A percentile compares a stretch with the other conserved stretches of the same genome.
Conservation (phyloP, 2,329 filamentous ascomycete genomes). For the Thielaviopsis euricoi region DNA sequence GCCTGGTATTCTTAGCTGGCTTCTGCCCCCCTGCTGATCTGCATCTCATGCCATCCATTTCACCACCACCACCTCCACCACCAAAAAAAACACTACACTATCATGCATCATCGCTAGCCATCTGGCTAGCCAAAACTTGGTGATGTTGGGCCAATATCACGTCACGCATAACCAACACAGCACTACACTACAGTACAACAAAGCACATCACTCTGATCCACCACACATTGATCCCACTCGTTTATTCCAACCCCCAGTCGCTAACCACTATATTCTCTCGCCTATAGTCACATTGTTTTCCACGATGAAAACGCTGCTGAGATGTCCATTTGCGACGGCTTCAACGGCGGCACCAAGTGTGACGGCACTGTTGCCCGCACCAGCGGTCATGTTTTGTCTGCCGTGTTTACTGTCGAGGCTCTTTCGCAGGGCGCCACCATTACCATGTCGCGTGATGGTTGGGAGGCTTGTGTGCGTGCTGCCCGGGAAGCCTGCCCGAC, state of each 20-base stretch:
- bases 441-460: conserved; percentile 33
- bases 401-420: conserved; percentile 29
- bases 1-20: neutral
- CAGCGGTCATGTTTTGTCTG: conserved; percentile 28
- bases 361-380: conserved; percentile 27
- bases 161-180: neutral
- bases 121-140: no score
- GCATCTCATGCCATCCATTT: neutral
- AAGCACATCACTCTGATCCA: neutral
- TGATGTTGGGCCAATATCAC: no score
- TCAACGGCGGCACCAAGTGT: conserved; percentile 29
- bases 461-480: conserved; percentile 37
- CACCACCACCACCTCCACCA: no score
- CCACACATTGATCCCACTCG: neutral
- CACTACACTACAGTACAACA: no score
- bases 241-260: neutral
- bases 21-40: conserved; percentile 1
- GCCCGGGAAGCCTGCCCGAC: conserved; percentile 33
- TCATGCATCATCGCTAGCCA: no score
- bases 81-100: neutral
- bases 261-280: conserved; percentile 8
- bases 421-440: conserved; percentile 29
- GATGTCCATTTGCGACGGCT: conserved; percentile 34
- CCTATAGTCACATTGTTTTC: conserved; percentile 23
- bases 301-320: conserved; percentile 33